Evolutionary conservation across 805 yeast species (phyloP).

Genomic region (Torulaspora microellipsoides): DNA sequence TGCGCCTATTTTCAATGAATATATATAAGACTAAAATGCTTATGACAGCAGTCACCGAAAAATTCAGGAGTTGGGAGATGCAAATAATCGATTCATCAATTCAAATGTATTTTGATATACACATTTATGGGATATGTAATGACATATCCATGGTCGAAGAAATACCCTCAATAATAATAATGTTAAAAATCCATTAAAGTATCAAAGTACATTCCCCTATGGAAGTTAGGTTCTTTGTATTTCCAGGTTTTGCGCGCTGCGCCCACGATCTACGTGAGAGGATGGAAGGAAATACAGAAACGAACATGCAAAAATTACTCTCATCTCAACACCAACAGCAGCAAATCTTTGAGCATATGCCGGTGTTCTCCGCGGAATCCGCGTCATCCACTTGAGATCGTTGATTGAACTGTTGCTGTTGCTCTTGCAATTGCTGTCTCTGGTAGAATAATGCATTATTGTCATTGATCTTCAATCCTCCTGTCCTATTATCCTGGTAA

Average conservation of each 20-base stretch:
- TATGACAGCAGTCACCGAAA: too few relatives aligned
- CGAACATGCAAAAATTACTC: conserved; percentile 2
- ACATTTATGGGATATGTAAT: too few relatives aligned
- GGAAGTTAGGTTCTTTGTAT: neutral
- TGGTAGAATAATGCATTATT: conserved; percentile 10
- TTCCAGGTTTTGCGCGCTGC: conserved; percentile 14
- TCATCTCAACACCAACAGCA: conserved; percentile 21
- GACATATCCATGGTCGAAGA: too few relatives aligned
- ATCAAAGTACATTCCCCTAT: too few relatives aligned
- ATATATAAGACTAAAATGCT: too few relatives aligned
- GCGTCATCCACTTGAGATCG: conserved; percentile 7
- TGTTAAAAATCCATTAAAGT: too few relatives aligned
- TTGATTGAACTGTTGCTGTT: conserved; percentile 11
- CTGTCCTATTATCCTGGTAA: conserved; percentile 7
- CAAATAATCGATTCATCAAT: too few relatives aligned
- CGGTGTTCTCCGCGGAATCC: conserved; percentile 8
- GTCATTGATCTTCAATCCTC: conserved; percentile 7
- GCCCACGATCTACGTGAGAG: conserved; percentile 17
- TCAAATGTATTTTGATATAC: too few relatives aligned
- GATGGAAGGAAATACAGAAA: conserved; percentile 4
- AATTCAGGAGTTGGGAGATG: too few relatives aligned
- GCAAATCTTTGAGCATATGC: conserved; percentile 20
- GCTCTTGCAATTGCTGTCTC: conserved; percentile 12
- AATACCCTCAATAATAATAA: too few relatives aligned
- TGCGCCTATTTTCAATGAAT: too few relatives aligned